Evolutionary conservation across 208 protist species (phyloP).

Genomic region (Trypanosoma avium): DNA sequence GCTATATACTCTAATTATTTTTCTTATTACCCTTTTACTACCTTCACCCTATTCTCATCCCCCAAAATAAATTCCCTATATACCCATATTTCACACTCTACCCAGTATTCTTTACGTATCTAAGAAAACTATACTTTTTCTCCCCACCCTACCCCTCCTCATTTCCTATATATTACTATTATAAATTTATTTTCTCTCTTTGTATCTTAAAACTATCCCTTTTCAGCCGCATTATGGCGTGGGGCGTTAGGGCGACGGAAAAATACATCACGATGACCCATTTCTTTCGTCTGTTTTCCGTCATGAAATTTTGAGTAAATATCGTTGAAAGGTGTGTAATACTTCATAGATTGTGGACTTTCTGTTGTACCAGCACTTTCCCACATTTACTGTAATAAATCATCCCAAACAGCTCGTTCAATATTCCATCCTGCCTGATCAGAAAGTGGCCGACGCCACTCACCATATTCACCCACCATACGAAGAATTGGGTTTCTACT

Average conservation of each 20-base stretch:
- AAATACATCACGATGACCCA: conserved; percentile 89
- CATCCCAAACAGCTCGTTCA: conserved; percentile 83
- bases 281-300: conserved; percentile 80
- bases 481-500: conserved; percentile 85
- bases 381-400: conserved; percentile 86
- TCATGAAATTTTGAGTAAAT: conserved; percentile 81
- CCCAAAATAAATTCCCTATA: too few species aligned
- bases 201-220: conserved; percentile 2
- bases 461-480: conserved; percentile 91
- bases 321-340: conserved; percentile 89
- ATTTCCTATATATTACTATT: neutral
- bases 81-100: too few species aligned
- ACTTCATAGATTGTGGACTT: conserved; percentile 91
- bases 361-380: conserved; percentile 79
- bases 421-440: conserved; percentile 85
- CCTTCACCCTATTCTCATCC: neutral
- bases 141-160: neutral
- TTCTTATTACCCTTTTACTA: neutral
- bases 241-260: conserved; percentile 82
- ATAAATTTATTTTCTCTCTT: neutral
- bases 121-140: too few species aligned
- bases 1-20: neutral
- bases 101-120: too few species aligned
- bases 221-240: conserved; percentile 80
- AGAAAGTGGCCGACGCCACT: conserved; percentile 81